Evolutionary conservation across 192 early-diverging fungal species (phyloP).

Genomic region (Dimargaris cristalligena): DNA sequence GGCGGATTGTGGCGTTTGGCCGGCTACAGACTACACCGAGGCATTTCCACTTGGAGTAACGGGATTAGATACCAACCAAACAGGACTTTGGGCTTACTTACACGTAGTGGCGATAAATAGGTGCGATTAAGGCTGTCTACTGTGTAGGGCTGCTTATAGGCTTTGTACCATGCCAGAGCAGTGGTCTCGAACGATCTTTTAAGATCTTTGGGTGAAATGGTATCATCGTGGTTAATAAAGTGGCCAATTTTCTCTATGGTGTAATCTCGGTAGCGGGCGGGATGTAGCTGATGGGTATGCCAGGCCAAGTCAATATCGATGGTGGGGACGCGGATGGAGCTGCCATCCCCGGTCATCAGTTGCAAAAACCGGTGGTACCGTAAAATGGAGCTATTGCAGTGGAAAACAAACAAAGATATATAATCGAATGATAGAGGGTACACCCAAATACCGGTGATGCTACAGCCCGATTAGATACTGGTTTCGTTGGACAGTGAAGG

Average conservation of each 20-base stretch:
- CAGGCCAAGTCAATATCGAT: slow-evolving; percentile 48
- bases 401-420: too few species aligned
- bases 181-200: slow-evolving; percentile 26
- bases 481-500: too few species aligned
- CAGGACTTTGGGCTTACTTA: background rate
- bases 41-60: background rate
- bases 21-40: background rate
- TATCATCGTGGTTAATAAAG: slow-evolving; percentile 51
- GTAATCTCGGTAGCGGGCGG: slow-evolving; percentile 33
- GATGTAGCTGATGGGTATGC: slow-evolving; percentile 50
- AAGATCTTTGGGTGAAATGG: slow-evolving; percentile 19
- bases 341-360: slow-evolving; percentile 22
- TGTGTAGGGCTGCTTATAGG: slow-evolving; percentile 26
- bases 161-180: slow-evolving; percentile 27
- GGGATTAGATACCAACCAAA: too few species aligned
- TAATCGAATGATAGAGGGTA: too few species aligned
- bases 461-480: too few species aligned
- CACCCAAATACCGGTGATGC: too few species aligned
- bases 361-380: slow-evolving; percentile 30
- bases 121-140: background rate
- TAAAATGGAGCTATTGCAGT: slow-evolving; percentile 19
- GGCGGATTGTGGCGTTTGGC: background rate
- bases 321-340: slow-evolving; percentile 33
- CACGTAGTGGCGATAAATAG: background rate
- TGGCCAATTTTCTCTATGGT: slow-evolving; percentile 24